Conservation (phyloP, 2,329 filamentous ascomycete species). For the Verticillium tricorpus region DNA sequence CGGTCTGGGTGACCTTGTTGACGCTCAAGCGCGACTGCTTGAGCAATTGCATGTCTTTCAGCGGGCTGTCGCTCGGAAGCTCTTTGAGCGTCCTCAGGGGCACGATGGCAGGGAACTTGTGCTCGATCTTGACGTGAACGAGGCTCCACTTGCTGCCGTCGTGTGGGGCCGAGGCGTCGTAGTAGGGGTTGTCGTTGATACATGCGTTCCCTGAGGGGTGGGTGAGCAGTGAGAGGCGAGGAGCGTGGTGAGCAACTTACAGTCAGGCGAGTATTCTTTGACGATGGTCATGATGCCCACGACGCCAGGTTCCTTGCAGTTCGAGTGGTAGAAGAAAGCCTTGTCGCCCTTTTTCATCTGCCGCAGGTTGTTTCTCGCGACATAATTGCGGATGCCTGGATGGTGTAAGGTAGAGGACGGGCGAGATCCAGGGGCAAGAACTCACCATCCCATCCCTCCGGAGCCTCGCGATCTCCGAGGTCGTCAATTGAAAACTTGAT, state of each 20-base stretch:
- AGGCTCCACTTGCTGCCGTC: conserved; percentile 67
- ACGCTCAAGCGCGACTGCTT: conserved; percentile 82
- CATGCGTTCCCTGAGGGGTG: conserved; percentile 8
- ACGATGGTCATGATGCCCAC: conserved; percentile 88
- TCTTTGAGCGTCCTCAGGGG: conserved; percentile 69
- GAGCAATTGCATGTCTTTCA: conserved; percentile 78
- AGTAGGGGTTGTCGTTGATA: conserved; percentile 63
- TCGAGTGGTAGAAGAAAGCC: conserved; percentile 96
- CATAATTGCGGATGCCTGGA: conserved; percentile 11
- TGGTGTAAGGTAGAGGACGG: neutral
- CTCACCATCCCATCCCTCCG: conserved; percentile 89
- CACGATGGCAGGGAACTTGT: conserved; percentile 62
- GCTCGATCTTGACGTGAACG: conserved; percentile 82
- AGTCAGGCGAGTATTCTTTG: conserved; percentile 73
- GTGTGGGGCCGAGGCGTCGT: conserved; percentile 67
- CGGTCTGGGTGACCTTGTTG: conserved; percentile 55
- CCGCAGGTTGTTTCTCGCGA: conserved; percentile 81
- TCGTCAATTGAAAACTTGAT: conserved; percentile 95
- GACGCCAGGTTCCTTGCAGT: conserved; percentile 84
- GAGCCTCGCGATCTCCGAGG: conserved; percentile 63
- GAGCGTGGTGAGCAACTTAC: conserved; percentile 36
- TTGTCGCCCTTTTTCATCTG: conserved; percentile 88
- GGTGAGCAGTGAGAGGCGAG: neutral
- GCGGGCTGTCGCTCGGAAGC: conserved; percentile 55
- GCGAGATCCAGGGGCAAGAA: conserved; percentile 13